phyloP scores from a whole-genome alignment of 495 filamentous ascomycete species.

The Amorphotheca resinae region DNA sequence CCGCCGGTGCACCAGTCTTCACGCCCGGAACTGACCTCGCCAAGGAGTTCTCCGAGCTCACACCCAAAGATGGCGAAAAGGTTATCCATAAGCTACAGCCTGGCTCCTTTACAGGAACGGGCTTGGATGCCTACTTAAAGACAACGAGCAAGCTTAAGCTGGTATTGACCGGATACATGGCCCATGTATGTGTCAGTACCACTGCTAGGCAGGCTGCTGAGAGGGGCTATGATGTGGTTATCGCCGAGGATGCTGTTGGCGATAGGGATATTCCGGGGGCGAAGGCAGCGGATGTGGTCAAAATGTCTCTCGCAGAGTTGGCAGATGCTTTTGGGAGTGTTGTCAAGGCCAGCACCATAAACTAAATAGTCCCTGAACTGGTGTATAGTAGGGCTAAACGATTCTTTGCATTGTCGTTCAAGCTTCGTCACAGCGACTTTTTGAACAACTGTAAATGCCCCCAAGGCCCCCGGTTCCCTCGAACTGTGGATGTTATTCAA shows the following conservation, averaged over 20 bases:
- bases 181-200: conserved; percentile 50
- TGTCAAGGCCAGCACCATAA: conserved; percentile 26
- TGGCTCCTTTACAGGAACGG: conserved; percentile 23
- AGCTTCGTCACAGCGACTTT: too few species aligned
- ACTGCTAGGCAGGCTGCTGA: conserved; percentile 43
- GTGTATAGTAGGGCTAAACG: too few species aligned
- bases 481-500: too few species aligned
- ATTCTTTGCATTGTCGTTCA: background rate
- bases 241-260: conserved; percentile 44
- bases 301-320: conserved; percentile 31
- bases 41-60: conserved; percentile 40
- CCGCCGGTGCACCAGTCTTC: conserved; percentile 47
- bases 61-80: conserved; percentile 29
- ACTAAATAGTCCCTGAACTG: too few species aligned
- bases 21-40: conserved; percentile 40
- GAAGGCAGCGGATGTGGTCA: conserved; percentile 27
- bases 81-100: conserved; percentile 25
- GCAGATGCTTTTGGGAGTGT: conserved; percentile 36
- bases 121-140: conserved; percentile 20
- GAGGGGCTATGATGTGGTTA: conserved; percentile 44
- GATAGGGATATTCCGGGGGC: conserved; percentile 32
- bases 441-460: too few species aligned
- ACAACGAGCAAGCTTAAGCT: conserved; percentile 20
- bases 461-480: too few species aligned
- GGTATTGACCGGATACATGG: conserved; percentile 25